Percentiles rank a stretch among this genome's conserved stretches.
These are phyloP conservation scores for Dryas alaskensis DNA, from an alignment of 306 rosid species.

Conservation along the genomic window DNA sequence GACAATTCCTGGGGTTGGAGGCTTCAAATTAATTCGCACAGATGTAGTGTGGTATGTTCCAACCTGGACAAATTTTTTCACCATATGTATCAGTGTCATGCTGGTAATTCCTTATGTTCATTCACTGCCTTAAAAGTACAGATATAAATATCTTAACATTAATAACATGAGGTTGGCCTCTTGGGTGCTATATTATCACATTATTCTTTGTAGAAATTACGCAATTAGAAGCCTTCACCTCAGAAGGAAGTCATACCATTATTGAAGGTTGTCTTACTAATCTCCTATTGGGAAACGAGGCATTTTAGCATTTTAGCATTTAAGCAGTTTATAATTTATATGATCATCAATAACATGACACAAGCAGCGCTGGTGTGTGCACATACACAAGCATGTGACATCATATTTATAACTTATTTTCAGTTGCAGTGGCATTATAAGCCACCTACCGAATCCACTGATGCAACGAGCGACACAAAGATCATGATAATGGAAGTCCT, in stretches of 20 bases:
- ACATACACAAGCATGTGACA: neutral
- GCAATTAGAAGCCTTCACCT: neutral
- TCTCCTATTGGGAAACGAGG: neutral
- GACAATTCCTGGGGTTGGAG: conserved; percentile 75
- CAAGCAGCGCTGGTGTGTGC: neutral
- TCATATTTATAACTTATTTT: neutral
- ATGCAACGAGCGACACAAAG: conserved; percentile 69
- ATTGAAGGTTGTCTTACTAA: neutral
- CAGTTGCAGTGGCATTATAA: conserved; percentile 15
- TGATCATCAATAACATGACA: neutral
- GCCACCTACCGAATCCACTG: conserved; percentile 81
- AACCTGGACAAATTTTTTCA: conserved; percentile 45
- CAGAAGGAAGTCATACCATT: conserved; percentile 12
- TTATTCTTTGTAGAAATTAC: too few species aligned
- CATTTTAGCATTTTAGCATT: neutral
- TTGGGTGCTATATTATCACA: neutral
- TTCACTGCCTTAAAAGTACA: neutral
- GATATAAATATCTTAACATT: neutral
- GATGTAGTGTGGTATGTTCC: conserved; percentile 77
- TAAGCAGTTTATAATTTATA: neutral
- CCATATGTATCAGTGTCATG: conserved; percentile 6
- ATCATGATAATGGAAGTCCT: conserved; percentile 81
- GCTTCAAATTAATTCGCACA: conserved; percentile 50
- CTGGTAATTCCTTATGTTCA: conserved; percentile 14
- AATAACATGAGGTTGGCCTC: neutral